These are phyloP conservation scores for Cyclotella distinguenda DNA, from an alignment of 108 stramenopile genomes.

Conservation along the genomic window DNA sequence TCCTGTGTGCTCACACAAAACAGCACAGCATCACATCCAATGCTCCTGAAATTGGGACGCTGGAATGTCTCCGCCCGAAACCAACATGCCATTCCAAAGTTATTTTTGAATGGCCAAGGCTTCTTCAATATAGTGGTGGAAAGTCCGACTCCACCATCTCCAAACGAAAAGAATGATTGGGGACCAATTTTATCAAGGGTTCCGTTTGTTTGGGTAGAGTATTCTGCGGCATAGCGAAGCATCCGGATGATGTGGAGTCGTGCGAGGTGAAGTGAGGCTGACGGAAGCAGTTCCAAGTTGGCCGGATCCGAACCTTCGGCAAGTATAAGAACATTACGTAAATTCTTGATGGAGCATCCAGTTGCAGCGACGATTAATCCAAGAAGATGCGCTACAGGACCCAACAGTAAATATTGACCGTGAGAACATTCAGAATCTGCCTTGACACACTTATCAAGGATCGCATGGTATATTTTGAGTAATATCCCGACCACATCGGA, in stretches of 20 bases:
- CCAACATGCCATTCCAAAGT: conserved; percentile 78
- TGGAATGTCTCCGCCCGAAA: conserved; percentile 72
- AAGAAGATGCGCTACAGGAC: conserved; percentile 56
- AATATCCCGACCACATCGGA: conserved; percentile 16
- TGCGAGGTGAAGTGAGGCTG: conserved; percentile 16
- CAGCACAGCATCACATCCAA: conserved; percentile 29
- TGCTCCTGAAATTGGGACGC: neutral
- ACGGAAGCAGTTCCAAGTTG: neutral
- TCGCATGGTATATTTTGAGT: conserved; percentile 22
- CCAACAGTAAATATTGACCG: conserved; percentile 38
- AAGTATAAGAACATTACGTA: conserved; percentile 50
- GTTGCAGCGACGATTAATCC: conserved; percentile 52
- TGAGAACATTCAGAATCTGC: neutral
- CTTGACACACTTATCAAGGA: conserved; percentile 17
- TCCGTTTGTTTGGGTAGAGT: conserved; percentile 46
- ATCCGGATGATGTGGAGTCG: conserved; percentile 54
- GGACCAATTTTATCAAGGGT: conserved; percentile 58
- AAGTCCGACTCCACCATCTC: conserved; percentile 29
- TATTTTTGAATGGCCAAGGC: conserved; percentile 78
- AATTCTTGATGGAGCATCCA: conserved; percentile 43
- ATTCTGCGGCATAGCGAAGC: conserved; percentile 55
- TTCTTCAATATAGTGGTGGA: conserved; percentile 30
- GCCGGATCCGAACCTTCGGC: conserved; percentile 11
- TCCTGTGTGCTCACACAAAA: conserved; percentile 44
- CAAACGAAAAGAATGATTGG: conserved; percentile 64